Evolutionary conservation across 768 basidiomycete genomes (phyloP).

Genomic region (Pleurotus tuber-regium): DNA sequence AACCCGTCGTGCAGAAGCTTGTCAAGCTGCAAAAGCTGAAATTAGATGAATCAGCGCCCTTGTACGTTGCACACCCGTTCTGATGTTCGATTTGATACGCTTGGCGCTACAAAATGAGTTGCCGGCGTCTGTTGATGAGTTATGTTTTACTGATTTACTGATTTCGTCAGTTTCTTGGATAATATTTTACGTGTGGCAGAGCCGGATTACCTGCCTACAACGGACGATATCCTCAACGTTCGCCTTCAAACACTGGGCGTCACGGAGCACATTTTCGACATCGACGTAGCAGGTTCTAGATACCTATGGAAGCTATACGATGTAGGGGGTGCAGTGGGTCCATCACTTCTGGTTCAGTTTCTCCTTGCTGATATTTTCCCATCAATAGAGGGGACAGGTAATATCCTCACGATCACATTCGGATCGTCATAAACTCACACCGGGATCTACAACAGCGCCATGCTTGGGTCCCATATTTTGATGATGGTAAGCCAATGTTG

Average conservation of each 20-base stretch:
- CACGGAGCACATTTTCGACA: conserved; percentile 71
- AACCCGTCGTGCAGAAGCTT: conserved; percentile 60
- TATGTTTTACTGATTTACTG: not conserved
- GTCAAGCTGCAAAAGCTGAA: conserved; percentile 56
- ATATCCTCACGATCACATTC: conserved; percentile 1
- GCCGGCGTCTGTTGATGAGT: no score
- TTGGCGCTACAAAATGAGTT: no score
- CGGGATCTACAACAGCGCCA: conserved; percentile 48
- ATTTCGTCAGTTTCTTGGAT: conserved; percentile 59
- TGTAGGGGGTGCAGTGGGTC: conserved; percentile 76
- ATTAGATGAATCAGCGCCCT: conserved; percentile 73
- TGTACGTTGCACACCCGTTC: no score
- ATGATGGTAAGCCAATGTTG: conserved; percentile 54
- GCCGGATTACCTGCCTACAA: conserved; percentile 69
- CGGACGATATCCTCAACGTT: conserved; percentile 75
- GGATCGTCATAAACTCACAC: conserved; percentile 2
- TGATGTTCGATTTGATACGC: no score
- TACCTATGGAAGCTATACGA: conserved; percentile 83
- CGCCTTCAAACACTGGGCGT: conserved; percentile 81
- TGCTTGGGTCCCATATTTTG: conserved; percentile 84
- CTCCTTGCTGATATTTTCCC: conserved; percentile 3
- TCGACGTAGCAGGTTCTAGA: conserved; percentile 56
- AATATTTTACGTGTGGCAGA: conserved; percentile 63
- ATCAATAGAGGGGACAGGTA: conserved; percentile 57
- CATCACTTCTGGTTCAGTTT: conserved; percentile 9